Evolutionary conservation across 1,284 basidiomycete species (phyloP), one percentile per base, ranked within the genome.

Genomic region (Tilletia horrida): DNA sequence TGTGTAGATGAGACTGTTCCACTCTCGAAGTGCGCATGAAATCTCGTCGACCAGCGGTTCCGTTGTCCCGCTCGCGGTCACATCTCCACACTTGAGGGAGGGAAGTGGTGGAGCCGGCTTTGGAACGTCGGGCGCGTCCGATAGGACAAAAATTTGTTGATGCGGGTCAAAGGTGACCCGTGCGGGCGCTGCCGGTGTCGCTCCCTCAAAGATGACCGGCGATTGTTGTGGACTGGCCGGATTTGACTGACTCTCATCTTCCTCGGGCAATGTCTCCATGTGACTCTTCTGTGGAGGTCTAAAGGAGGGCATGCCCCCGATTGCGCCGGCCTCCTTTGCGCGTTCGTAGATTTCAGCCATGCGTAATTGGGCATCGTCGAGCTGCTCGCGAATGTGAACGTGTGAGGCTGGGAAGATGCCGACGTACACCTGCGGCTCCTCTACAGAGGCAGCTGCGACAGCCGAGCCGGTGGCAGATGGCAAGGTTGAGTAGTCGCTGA

Each of bases 1-100:
- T 66, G 89, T 88, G 78, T 93, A 94, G 86, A 97, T 90, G 65
- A 95, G 86, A 31, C 88, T 87, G 78, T 93, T 90, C 93, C 94
- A 97, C 86, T 97, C 95, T 44, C 94, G 88, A 50, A 97, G 84
- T 0, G 95, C 93, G 23, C 93, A 95, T 0, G 95, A 91, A 74
- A 98, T 96, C 84, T 98, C 95, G 83, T 98, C 95, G 64, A 97
- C 88, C 76, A 97, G 89, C 0, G 94, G 95, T 80, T 96, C 93
- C 35, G 63, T 47, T 4, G 62, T 66, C n/a, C 77, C 77, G 25
- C 72, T 71, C 7, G 62, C 21, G 3, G 77, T 79, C 57, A 75
- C 77, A 55, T 79, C 77, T 45, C 75, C 73, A 52, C 73, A 74
- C 70, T 93, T 94, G 63, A 97, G 87, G 13, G 91, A 92, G 1